Evolutionary conservation across 805 yeast genomes (phyloP), one percentile per base, ranked within the genome.

Genomic region (Zygoascus ofunaensis): DNA sequence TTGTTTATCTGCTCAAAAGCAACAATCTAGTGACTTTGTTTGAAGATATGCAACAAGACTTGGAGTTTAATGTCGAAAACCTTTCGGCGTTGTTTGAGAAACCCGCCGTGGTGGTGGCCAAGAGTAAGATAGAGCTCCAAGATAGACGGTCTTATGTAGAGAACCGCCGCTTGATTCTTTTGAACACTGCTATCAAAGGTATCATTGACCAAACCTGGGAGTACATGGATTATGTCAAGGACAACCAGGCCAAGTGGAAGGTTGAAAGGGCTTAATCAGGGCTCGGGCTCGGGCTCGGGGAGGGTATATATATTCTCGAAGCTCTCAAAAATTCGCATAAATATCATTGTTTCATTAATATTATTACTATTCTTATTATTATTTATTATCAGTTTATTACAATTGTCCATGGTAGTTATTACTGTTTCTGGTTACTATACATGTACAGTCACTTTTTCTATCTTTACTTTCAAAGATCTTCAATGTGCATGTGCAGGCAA

Each of bases 31-130:
- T 80, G 7, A 69, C 71, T 32, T 72, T 85, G 4, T 76, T 87
- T 54, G 94, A 86, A 55, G 76, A 73, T 46, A 79, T 79, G 55
- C 94, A 85, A 60, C 76, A 70, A 42, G 74, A 72, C 42, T 64
- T 86, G 30, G 76, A 76, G 45, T 64, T 70, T 47, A 76, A 84
- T 0, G 86, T 82, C 10, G 94, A 85, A 57, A 78, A 74, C 44
- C 66, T 84, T 26, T 77, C 86, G 15, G 74, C 73, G 54, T 62
- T 82, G 12, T 75, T 84, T 57, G 79, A 71, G 55, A 61, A 54
- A 48, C 58, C 65, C 5, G 53, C 55, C 15, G 44, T 42, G 8
- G 56, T 56, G 26, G 62, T 76, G 20, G 58, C 65, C 35, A 61
- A 62, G 30, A 39, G 44, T 12, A 71, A 68, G 52, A 51, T 57